phyloP scores from a whole-genome alignment of 371 early-diverging fungal species.

The Syncephalastrum racemosum region DNA sequence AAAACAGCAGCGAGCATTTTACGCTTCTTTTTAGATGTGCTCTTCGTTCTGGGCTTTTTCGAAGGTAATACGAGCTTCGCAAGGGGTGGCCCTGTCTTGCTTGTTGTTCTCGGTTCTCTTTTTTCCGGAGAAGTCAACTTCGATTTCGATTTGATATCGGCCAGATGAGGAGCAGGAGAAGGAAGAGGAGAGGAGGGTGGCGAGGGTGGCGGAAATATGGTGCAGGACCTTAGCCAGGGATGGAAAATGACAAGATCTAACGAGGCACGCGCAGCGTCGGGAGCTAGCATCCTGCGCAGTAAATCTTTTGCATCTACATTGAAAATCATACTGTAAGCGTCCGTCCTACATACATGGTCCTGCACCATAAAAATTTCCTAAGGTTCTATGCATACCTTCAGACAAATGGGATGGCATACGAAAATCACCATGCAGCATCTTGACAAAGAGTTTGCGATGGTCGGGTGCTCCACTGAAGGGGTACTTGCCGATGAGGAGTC shows the following conservation, averaged over 20 bases:
- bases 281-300: slow-evolving; percentile 39
- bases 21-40: no score
- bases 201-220: slow-evolving; percentile 11
- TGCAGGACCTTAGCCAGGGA: slow-evolving; percentile 34
- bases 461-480: slow-evolving; percentile 37
- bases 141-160: no score
- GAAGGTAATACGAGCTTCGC: neutral
- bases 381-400: slow-evolving; percentile 23
- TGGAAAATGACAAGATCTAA: slow-evolving; percentile 44
- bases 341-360: neutral
- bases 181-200: neutral
- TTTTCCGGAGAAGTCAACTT: neutral
- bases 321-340: neutral
- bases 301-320: slow-evolving; percentile 40
- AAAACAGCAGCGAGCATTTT: no score
- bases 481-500: slow-evolving; percentile 37
- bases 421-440: slow-evolving; percentile 39
- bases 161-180: neutral
- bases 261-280: slow-evolving; percentile 36
- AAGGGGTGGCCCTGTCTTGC: neutral
- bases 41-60: no score
- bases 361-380: neutral
- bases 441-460: slow-evolving; percentile 36
- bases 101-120: neutral
- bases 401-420: slow-evolving; percentile 37